Percentiles rank a stretch among this genome's conserved stretches.
Evolutionary conservation across 106 monocot genomes (phyloP).

Genomic region (Phalaenopsis equestris): DNA sequence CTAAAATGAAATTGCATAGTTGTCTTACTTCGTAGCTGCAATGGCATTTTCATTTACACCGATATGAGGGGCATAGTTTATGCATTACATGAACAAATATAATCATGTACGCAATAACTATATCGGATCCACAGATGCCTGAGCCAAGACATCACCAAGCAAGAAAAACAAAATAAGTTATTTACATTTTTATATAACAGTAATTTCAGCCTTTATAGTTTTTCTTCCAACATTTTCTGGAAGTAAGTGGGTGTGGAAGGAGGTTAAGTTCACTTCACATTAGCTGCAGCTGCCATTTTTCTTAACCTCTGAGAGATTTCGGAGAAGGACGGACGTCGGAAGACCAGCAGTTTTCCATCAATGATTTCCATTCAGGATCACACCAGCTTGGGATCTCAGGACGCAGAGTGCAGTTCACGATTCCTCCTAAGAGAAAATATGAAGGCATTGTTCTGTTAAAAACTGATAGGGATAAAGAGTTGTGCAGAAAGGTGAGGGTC

Average conservation of each 20-base stretch:
- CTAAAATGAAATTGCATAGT: neutral
- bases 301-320: slow-evolving; percentile 85
- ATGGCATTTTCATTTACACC: neutral
- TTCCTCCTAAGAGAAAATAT: slow-evolving; percentile 48
- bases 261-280: slow-evolving; percentile 56
- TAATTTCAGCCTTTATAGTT: neutral
- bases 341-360: slow-evolving; percentile 95
- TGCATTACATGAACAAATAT: slow-evolving; percentile 3
- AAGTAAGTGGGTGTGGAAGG: neutral
- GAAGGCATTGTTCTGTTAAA: neutral
- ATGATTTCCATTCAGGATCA: slow-evolving; percentile 92
- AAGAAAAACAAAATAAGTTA: neutral
- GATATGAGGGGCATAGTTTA: neutral
- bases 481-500: no score
- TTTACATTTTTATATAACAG: neutral
- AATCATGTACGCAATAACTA: neutral
- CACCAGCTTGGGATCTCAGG: slow-evolving; percentile 89
- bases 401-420: slow-evolving; percentile 71
- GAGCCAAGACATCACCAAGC: neutral
- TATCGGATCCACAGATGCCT: neutral
- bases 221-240: neutral
- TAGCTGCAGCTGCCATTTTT: slow-evolving; percentile 77
- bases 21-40: neutral
- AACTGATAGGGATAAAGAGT: no score
- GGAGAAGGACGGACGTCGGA: slow-evolving; percentile 83